These are phyloP conservation scores for Schoenoplectus tabernaemontani DNA, from an alignment of 202 grass and related monocot species.

Conservation along the genomic window DNA sequence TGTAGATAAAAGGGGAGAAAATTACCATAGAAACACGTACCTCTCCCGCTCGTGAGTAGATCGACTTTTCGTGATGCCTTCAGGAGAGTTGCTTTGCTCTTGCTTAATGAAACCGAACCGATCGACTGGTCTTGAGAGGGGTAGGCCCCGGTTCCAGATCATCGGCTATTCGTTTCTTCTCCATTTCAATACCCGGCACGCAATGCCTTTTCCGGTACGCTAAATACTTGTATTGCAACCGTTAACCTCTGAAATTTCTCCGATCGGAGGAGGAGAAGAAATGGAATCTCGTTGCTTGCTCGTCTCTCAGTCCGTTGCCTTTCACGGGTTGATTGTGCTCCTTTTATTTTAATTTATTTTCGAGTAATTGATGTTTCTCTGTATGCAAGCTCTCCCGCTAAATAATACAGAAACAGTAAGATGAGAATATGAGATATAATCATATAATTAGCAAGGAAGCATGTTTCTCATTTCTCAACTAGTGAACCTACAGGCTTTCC, in stretches of 20 bases:
- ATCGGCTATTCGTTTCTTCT: conserved; percentile 50
- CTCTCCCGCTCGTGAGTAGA: conserved; percentile 44
- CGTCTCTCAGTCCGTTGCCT: conserved; percentile 28
- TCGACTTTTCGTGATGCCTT: conserved; percentile 42
- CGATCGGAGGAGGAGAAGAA: conserved; percentile 5
- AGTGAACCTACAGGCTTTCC: conserved; percentile 3
- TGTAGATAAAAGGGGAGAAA: neutral
- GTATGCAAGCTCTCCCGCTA: neutral
- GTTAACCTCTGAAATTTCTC: neutral
- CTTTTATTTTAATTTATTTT: neutral
- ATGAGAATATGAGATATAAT: conserved; percentile 18
- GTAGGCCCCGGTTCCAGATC: conserved; percentile 43
- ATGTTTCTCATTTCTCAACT: conserved; percentile 2
- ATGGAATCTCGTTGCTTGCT: neutral
- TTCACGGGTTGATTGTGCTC: neutral
- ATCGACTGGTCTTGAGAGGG: conserved; percentile 33
- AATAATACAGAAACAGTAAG: neutral
- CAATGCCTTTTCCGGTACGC: neutral
- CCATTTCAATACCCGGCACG: conserved; percentile 26
- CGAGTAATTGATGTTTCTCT: neutral
- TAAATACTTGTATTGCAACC: conserved; percentile 16
- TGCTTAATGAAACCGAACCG: conserved; percentile 67
- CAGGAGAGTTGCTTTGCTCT: conserved; percentile 43
- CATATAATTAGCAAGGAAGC: conserved; percentile 20
- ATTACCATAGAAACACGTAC: conserved; percentile 23